Conservation (phyloP, 305 asterid species). For the Fraxinus paxiana region DNA sequence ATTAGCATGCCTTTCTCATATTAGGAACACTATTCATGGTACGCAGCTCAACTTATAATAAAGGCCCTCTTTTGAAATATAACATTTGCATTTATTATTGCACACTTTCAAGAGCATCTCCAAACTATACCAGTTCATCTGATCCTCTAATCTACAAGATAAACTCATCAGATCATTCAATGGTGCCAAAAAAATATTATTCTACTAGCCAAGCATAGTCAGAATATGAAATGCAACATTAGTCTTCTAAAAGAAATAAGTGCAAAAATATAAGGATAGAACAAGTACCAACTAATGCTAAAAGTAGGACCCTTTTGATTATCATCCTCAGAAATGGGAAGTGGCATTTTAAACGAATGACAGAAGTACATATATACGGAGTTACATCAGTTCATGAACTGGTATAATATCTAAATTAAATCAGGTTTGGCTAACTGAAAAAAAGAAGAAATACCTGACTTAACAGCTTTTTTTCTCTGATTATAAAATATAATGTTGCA, state of each 20-base stretch:
- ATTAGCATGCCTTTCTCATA: not conserved
- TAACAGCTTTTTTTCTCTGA: constrained; percentile 65
- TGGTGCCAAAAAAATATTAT: not conserved
- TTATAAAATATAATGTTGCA: constrained; percentile 56
- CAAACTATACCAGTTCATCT: constrained; percentile 4
- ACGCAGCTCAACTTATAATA: not conserved
- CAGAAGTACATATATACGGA: not conserved
- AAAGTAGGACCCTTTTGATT: not conserved
- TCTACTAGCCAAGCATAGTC: not conserved
- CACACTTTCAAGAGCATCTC: constrained; percentile 9
- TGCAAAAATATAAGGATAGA: not conserved
- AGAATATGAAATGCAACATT: not conserved
- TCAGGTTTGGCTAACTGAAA: not conserved
- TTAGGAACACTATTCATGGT: constrained; percentile 9
- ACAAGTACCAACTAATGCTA: not conserved
- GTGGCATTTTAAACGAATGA: not conserved
- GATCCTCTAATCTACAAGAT: constrained; percentile 4
- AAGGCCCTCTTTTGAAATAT: not conserved
- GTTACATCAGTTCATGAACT: not conserved
- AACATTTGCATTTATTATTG: not conserved
- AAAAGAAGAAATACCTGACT: constrained; percentile 54
- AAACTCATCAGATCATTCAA: not conserved
- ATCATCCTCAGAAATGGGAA: not conserved
- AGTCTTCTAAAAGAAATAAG: not conserved
- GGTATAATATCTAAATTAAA: not conserved